Percentiles rank a stretch among this genome's conserved stretches.
These are phyloP conservation scores for Nakazawaea anatomiae DNA, from an alignment of 805 yeast species.

Conservation along the genomic window DNA sequence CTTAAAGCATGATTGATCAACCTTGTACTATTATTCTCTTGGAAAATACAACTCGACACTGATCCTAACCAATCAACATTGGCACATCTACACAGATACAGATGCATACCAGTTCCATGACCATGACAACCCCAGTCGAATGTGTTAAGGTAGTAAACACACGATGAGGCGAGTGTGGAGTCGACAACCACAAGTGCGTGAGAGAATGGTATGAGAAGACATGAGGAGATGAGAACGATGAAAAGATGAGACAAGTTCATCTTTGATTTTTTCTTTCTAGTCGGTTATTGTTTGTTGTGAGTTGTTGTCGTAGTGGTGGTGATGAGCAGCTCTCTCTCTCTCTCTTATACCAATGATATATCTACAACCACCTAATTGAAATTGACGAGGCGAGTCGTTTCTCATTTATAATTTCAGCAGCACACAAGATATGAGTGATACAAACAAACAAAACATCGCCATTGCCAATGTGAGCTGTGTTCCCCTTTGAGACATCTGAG, in stretches of 20 bases:
- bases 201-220: background rate
- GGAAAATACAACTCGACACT: conserved; percentile 34
- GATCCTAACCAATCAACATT: conserved; percentile 40
- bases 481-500: background rate
- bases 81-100: conserved; percentile 34
- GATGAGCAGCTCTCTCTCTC: background rate
- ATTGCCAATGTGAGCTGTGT: no score
- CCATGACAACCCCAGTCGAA: conserved; percentile 40
- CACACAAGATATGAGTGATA: no score
- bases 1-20: conserved; percentile 31
- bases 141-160: conserved; percentile 31
- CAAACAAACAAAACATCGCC: no score
- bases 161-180: conserved; percentile 32
- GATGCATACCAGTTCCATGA: conserved; percentile 17
- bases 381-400: no score
- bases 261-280: background rate
- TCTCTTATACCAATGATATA: no score
- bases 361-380: no score
- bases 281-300: no score
- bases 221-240: background rate
- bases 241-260: background rate
- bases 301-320: background rate
- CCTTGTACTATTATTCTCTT: conserved; percentile 22
- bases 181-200: conserved; percentile 18
- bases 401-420: no score